Evolutionary conservation across 257 asterid genomes (phyloP).

Genomic region (Coffea canephora): DNA sequence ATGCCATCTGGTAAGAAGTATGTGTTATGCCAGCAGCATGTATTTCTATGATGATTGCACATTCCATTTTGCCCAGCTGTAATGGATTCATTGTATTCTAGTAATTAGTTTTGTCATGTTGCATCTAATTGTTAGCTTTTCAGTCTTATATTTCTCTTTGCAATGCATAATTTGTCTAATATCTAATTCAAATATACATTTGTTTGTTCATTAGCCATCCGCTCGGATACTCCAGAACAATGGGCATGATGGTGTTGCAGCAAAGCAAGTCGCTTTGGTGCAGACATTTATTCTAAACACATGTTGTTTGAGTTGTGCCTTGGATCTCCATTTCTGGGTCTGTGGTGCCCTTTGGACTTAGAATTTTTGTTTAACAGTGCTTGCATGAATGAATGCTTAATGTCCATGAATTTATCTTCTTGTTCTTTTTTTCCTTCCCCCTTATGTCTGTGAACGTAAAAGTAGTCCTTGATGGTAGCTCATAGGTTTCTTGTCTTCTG

Average conservation of each 20-base stretch:
- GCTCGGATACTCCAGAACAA: slow-evolving; percentile 34
- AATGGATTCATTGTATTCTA: background rate
- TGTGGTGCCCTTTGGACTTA: slow-evolving; percentile 15
- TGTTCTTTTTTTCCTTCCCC: no score
- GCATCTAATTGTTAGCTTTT: background rate
- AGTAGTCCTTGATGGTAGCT: background rate
- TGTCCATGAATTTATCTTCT: background rate
- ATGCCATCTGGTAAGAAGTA: background rate
- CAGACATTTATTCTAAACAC: background rate
- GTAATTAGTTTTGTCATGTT: background rate
- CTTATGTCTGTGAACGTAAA: background rate
- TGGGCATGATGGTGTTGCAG: slow-evolving; percentile 19
- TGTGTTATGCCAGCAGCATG: background rate
- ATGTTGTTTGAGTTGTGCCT: background rate
- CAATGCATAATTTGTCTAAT: background rate
- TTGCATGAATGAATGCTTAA: slow-evolving; percentile 7
- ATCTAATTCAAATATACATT: background rate
- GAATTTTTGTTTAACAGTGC: slow-evolving; percentile 5
- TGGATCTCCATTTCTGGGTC: background rate
- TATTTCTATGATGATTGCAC: background rate
- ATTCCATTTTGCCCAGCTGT: background rate
- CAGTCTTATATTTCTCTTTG: background rate
- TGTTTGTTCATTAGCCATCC: slow-evolving; percentile 28
- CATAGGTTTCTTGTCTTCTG: background rate
- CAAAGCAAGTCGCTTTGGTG: slow-evolving; percentile 2